These are phyloP conservation scores for Fusarium sambucinum DNA, from an alignment of 2,329 filamentous ascomycete species.

Conservation along the genomic window DNA sequence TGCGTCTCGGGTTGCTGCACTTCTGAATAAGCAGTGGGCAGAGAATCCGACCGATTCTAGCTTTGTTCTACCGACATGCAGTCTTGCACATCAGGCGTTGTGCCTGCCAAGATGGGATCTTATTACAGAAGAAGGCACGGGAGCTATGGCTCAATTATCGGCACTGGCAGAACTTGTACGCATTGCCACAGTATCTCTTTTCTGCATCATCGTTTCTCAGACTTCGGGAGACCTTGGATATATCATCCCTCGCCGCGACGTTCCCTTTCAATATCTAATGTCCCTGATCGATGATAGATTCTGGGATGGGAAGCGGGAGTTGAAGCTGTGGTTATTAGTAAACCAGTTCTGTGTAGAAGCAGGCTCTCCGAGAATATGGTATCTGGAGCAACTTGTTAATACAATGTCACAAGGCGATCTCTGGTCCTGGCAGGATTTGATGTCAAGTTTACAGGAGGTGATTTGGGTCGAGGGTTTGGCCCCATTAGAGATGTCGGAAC, in stretches of 20 bases:
- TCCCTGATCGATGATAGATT: not conserved
- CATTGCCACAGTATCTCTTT: slow-evolving; percentile 12
- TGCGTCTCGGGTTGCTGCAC: not conserved
- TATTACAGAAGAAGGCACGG: rapidly evolving
- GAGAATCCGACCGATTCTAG: slow-evolving; percentile 6
- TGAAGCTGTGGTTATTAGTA: slow-evolving; percentile 34
- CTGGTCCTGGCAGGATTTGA: slow-evolving; percentile 14
- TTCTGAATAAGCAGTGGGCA: slow-evolving; percentile 24
- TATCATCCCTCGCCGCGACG: slow-evolving; percentile 2
- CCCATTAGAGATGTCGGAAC: slow-evolving; percentile 22
- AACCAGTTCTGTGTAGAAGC: slow-evolving; percentile 21
- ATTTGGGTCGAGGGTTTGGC: slow-evolving; percentile 30
- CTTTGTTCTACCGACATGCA: slow-evolving; percentile 28
- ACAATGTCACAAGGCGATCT: slow-evolving; percentile 3
- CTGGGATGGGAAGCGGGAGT: slow-evolving; percentile 13
- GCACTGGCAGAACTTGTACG: slow-evolving; percentile 35
- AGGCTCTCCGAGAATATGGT: slow-evolving; percentile 14
- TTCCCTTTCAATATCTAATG: not conserved
- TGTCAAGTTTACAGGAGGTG: slow-evolving; percentile 11
- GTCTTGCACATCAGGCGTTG: slow-evolving; percentile 22
- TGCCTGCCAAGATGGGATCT: slow-evolving; percentile 11
- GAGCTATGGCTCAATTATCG: not conserved
- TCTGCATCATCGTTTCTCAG: slow-evolving; percentile 22
- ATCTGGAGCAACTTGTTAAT: slow-evolving; percentile 13
- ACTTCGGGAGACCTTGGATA: slow-evolving; percentile 28